A percentile compares a stretch with the other conserved stretches of the same genome.
phyloP scores from a whole-genome alignment of 495 filamentous ascomycete species.

The Podospora sp. region DNA sequence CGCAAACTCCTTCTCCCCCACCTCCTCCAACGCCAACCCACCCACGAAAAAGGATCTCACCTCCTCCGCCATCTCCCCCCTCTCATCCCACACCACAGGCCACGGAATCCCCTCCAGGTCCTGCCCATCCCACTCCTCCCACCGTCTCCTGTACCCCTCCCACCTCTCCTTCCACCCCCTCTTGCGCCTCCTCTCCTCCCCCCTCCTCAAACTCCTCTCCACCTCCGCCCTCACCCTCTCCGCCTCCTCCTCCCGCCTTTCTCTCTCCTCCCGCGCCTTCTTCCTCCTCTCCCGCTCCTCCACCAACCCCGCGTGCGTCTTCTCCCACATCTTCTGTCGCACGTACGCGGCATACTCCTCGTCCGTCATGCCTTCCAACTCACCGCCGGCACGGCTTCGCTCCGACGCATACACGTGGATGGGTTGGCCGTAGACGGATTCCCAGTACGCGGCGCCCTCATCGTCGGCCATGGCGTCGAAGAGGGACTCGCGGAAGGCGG shows the following conservation, averaged over 20 bases:
- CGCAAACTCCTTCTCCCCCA: constrained; percentile 60
- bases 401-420: constrained; percentile 55
- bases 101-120: constrained; percentile 63
- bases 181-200: constrained; percentile 44
- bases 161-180: constrained; percentile 53
- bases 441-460: constrained; percentile 94
- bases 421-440: constrained; percentile 90
- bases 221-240: constrained; percentile 51
- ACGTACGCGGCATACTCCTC: constrained; percentile 89
- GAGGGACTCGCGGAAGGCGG: constrained; percentile 90
- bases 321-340: constrained; percentile 89
- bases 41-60: constrained; percentile 48
- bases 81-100: constrained; percentile 59
- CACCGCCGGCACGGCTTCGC: constrained; percentile 43
- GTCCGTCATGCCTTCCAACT: constrained; percentile 85
- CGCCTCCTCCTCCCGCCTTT: constrained; percentile 49
- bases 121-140: constrained; percentile 56
- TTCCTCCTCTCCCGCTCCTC: constrained; percentile 55
- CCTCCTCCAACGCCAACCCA: constrained; percentile 54
- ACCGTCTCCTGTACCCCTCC: constrained; percentile 64
- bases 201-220: constrained; percentile 53
- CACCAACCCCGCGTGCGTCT: constrained; percentile 67
- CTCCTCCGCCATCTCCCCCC: constrained; percentile 30
- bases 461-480: constrained; percentile 99
- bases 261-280: constrained; percentile 40